Percentiles rank a stretch among this genome's conserved stretches.
Evolutionary conservation across 108 stramenopile species (phyloP).

Genomic region (Nitzschia sp.): DNA sequence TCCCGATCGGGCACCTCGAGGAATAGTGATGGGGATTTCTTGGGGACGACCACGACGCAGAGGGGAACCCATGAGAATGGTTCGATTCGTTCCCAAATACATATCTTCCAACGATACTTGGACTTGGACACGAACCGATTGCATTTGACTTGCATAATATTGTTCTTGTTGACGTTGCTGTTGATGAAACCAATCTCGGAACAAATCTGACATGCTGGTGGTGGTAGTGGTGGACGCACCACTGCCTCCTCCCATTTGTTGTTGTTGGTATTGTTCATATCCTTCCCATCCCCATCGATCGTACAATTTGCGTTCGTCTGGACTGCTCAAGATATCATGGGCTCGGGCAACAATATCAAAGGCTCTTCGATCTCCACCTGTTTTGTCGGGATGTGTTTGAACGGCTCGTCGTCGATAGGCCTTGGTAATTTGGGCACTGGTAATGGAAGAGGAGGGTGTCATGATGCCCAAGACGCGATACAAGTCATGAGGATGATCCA

Average conservation of each 20-base stretch:
- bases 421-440: constrained; percentile 60
- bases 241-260: background rate
- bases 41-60: constrained; percentile 42
- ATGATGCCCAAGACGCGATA: constrained; percentile 47
- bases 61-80: constrained; percentile 47
- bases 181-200: background rate
- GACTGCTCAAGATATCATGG: constrained; percentile 92
- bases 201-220: background rate
- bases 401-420: constrained; percentile 90
- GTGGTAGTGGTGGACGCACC: background rate
- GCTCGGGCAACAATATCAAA: constrained; percentile 94
- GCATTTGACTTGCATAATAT: constrained; percentile 32
- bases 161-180: background rate
- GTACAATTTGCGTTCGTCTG: constrained; percentile 84
- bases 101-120: constrained; percentile 81
- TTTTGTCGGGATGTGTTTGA: constrained; percentile 93
- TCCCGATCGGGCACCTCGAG: constrained; percentile 55
- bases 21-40: constrained; percentile 58
- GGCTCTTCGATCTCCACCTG: constrained; percentile 66
- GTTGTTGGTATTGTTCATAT: background rate
- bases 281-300: constrained; percentile 85
- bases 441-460: constrained; percentile 17
- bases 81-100: constrained; percentile 60
- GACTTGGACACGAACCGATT: constrained; percentile 65
- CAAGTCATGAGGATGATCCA: constrained; percentile 39